Base-by-base conservation (phyloP, 176 grass and related monocot genomes). In the Oryza australiensis region DNA sequence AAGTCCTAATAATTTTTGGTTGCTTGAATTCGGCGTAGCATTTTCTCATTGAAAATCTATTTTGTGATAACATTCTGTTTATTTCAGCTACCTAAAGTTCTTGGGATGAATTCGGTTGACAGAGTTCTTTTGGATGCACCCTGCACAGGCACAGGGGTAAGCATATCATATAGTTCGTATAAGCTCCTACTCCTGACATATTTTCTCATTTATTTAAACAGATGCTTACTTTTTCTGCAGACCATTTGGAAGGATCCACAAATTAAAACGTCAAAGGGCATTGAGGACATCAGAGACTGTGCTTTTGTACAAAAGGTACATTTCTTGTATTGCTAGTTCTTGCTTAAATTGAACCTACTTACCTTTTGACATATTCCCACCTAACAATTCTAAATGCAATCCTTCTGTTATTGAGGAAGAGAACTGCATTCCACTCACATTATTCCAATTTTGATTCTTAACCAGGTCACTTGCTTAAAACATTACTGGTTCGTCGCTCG, bases 61-160 rank as follows among this genome's bases (percentile, higher is more conserved):
- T 88, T 38, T 5, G 33, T 80, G 64, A 69, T 30, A 2, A 80
- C 41, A 38, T 49, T 26, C 22, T 64, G 45, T 79, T 55, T 73
- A 20, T 94, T 86, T 75, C 85, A 98, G 96, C 77, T 98, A 81
- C 90, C 93, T 5, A 93, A 91, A 86, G 82, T 95, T 88, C 89
- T 98, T 42, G 96, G 96, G 15, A 72, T 87, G 35, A 94, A 98
- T 86, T 93, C 92, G 29, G 88, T 95, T 83, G 96, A 98, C 88
- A 91, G 96, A 86, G 96, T 95, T 66, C 89, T 98, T 76, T 75
- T 98, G 85, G 96, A 98, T 89, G 93, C 96, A 24, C 96, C 96
- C 55, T 98, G 96, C 82, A 98, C 90, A 23, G 96, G 96, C 59
- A 93, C 88, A 45, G 96, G 96, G 49, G 96, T 98, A 70, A 76